Evolutionary conservation across 305 asterid genomes (phyloP).

Genomic region (Rubia peregrina): DNA sequence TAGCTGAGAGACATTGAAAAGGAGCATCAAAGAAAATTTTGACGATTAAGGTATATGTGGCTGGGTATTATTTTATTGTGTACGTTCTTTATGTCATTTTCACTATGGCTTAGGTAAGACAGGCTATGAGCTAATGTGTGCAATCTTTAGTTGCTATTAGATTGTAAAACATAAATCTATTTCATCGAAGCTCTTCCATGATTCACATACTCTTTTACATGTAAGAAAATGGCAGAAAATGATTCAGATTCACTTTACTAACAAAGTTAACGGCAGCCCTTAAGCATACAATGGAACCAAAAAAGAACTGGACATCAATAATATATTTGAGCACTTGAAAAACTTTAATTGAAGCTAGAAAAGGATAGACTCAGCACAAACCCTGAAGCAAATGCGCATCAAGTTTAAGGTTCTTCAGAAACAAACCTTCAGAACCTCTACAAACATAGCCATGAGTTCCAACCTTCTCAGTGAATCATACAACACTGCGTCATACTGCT

Average conservation of each 20-base stretch:
- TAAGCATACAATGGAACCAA: too few species aligned
- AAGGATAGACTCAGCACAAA: neutral
- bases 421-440: constrained; percentile 77
- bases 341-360: neutral
- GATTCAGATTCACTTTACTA: too few species aligned
- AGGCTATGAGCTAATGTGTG: constrained; percentile 6
- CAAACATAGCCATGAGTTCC: constrained; percentile 63
- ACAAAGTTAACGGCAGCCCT: too few species aligned
- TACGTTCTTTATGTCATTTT: neutral
- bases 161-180: too few species aligned
- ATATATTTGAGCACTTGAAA: too few species aligned
- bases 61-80: neutral
- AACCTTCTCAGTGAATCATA: constrained; percentile 71
- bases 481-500: constrained; percentile 49
- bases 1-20: too few species aligned
- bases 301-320: too few species aligned
- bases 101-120: neutral
- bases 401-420: constrained; percentile 9
- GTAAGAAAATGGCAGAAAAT: too few species aligned
- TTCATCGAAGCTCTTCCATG: too few species aligned
- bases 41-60: neutral
- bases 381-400: neutral
- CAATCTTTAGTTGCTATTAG: too few species aligned
- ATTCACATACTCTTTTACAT: too few species aligned
- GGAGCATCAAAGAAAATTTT: neutral